A percentile compares a stretch with the other conserved stretches of the same genome.
Conservation (phyloP, 1,139 yeast species). For the Diutina sp. region DNA sequence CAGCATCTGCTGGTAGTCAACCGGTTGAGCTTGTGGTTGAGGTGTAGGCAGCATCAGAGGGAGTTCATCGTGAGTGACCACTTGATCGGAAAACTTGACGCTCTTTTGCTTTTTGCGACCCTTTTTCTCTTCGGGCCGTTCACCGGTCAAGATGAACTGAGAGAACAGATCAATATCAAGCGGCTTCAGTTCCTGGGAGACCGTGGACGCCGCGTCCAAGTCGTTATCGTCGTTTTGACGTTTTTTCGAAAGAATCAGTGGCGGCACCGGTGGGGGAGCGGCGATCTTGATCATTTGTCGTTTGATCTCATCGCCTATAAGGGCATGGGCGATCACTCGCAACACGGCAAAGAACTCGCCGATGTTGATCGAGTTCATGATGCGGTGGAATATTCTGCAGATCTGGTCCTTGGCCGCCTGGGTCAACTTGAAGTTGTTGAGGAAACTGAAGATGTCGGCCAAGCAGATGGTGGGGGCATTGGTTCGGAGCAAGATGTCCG, state of each 20-base stretch:
- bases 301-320: constrained; percentile 33
- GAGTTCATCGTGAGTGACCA: constrained; percentile 32
- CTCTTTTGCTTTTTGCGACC: constrained; percentile 35
- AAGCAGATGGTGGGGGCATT: constrained; percentile 44
- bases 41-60: constrained; percentile 16
- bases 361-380: constrained; percentile 40
- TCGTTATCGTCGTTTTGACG: constrained; percentile 32
- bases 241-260: constrained; percentile 49
- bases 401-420: constrained; percentile 29
- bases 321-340: constrained; percentile 48
- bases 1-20: constrained; percentile 48
- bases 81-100: constrained; percentile 61
- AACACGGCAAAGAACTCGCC: constrained; percentile 69
- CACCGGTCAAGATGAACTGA: constrained; percentile 61
- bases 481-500: constrained; percentile 48
- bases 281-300: constrained; percentile 35
- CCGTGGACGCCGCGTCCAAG: constrained; percentile 4
- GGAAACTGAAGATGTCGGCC: constrained; percentile 50
- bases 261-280: constrained; percentile 57
- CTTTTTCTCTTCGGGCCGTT: constrained; percentile 35
- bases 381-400: constrained; percentile 36
- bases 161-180: constrained; percentile 67
- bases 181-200: constrained; percentile 9
- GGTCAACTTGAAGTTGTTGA: constrained; percentile 46
- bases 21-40: constrained; percentile 3